A percentile compares a stretch with the other conserved stretches of the same genome.
phyloP scores from a whole-genome alignment of 2,329 filamentous ascomycete species.

The Aspergillus versicolor region DNA sequence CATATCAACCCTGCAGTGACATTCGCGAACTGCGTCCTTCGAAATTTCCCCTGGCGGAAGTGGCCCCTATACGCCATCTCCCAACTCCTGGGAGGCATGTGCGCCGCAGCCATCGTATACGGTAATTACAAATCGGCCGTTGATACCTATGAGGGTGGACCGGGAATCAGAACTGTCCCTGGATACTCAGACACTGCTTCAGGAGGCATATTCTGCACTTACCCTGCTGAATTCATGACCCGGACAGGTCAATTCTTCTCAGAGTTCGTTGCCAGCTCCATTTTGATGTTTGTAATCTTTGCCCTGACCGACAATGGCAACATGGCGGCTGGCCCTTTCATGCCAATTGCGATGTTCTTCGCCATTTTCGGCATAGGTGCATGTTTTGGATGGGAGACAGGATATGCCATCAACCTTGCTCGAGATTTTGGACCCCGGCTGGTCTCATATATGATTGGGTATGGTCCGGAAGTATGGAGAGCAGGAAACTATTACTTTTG shows the following conservation, averaged over 20 bases:
- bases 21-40: constrained; percentile 66
- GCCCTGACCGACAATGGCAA: constrained; percentile 56
- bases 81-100: constrained; percentile 67
- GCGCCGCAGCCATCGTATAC: constrained; percentile 60
- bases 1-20: constrained; percentile 73
- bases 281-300: constrained; percentile 72
- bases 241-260: constrained; percentile 68
- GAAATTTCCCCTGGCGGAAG: constrained; percentile 67
- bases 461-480: constrained; percentile 65
- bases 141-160: constrained; percentile 60
- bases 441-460: constrained; percentile 66
- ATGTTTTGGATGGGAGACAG: constrained; percentile 74
- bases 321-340: constrained; percentile 55
- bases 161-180: constrained; percentile 61
- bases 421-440: constrained; percentile 70
- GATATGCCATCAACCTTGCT: constrained; percentile 72
- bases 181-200: constrained; percentile 57
- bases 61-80: constrained; percentile 67
- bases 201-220: constrained; percentile 72
- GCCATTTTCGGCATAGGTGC: constrained; percentile 71
- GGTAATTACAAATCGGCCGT: constrained; percentile 66
- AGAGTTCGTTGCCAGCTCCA: constrained; percentile 66
- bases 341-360: constrained; percentile 67
- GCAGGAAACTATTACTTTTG: constrained; percentile 72
- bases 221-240: constrained; percentile 62